Evolutionary conservation across 2,329 filamentous ascomycete species (phyloP).

Genomic region (Cercospora citrullina): DNA sequence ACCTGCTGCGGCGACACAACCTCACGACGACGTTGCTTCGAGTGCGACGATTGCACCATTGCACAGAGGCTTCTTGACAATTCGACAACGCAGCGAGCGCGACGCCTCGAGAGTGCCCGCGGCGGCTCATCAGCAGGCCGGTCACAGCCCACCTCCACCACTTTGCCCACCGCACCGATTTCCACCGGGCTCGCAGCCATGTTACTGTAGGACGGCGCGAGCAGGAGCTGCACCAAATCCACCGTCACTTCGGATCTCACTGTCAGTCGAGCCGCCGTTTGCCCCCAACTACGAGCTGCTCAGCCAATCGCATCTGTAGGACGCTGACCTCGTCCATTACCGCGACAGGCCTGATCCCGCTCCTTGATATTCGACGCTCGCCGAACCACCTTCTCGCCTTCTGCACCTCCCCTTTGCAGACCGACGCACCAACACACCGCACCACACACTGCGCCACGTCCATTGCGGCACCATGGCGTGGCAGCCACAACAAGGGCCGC

Average conservation of each 20-base stretch:
- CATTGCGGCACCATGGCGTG: constrained; percentile 68
- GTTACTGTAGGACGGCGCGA: constrained; percentile 15
- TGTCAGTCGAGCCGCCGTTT: constrained; percentile 15
- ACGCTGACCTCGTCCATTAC: constrained; percentile 12
- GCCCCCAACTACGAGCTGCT: neutral
- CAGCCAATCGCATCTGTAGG: neutral
- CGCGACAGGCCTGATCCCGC: constrained; percentile 8
- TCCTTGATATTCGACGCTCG: constrained; percentile 12
- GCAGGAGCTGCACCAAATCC: constrained; percentile 11
- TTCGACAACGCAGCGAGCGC: constrained; percentile 3
- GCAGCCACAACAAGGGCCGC: constrained; percentile 84
- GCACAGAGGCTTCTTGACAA: neutral
- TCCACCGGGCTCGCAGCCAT: constrained; percentile 8
- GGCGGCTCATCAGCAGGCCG: neutral
- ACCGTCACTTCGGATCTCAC: constrained; percentile 9
- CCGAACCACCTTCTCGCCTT: neutral
- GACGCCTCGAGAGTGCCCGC: constrained; percentile 1
- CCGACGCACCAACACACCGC: constrained; percentile 1
- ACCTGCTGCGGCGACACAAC: neutral
- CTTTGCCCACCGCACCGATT: neutral
- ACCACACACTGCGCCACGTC: neutral
- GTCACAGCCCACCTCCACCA: constrained; percentile 15
- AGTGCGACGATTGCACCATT: constrained; percentile 1
- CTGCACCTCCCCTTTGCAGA: neutral
- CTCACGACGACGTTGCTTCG: constrained; percentile 1